Evolutionary conservation across 2,329 filamentous ascomycete genomes (phyloP), one percentile per base, ranked within the genome.

Genomic region (Apiospora phragmitis): DNA sequence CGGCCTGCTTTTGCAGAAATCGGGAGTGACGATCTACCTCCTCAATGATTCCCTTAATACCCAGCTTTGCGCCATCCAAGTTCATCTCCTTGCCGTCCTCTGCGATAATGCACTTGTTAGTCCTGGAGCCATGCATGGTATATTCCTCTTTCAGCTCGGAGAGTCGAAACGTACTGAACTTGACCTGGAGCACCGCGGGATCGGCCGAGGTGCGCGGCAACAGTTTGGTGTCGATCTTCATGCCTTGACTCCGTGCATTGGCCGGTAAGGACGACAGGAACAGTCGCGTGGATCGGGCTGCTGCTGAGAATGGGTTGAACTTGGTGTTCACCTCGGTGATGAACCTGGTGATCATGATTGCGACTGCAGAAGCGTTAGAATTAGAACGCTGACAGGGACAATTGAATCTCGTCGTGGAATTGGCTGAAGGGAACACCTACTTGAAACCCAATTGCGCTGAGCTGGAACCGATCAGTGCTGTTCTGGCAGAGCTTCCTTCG

Each of bases 71-170:
- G 75, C 94, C 88, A 79, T 97, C 91, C 49, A 98, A 88, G 43
- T 90, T 90, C 85, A 98, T 89, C 78, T 97, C 92, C 84, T 95
- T 97, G 76, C 96, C 96, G 79, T 98, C 96, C 87, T 97, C 94
- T 97, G 79, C 70, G 67, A 59, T 49, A 35, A 62, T 43, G 32
- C 51, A 32, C 24, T 32, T 73, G 75, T 80, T 75, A 79, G 78
- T 55, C 32, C 32, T n/a, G 55, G 1, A 38, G 6, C 26, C 65
- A 42, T 16, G n/a, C n/a, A n/a, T n/a, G 7, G 12, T 69, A 59
- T 1, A 4, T 32, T 62, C 49, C 47, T 42, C 65, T 70, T 66
- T 65, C 69, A 72, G 43, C 65, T 62, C 7, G 32, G 26, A 67
- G 49, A 67, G 67, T n/a, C 35, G 24, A 43, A 43, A 84, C 87